Evolutionary conservation across 139 green algal species (phyloP), one percentile per base, ranked within the genome.

Genomic region (Raphidocelis subcapitata): DNA sequence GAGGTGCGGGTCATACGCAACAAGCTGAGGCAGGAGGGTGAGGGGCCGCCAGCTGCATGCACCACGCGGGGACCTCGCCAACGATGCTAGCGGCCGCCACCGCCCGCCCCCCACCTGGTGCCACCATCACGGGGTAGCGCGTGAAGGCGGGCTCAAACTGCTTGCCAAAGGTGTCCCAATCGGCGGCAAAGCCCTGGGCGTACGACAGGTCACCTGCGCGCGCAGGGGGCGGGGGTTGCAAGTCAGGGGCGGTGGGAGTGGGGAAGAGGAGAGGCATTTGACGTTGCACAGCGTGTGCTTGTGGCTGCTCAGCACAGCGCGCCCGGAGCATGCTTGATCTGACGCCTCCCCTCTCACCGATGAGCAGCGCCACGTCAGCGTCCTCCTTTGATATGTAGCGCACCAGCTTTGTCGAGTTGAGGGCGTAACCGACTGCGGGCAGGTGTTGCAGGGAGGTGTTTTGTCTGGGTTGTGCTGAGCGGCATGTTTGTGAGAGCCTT

Each of bases 131-230:
- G 1, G 74, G 74, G 56, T 56, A 80, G 5, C 62, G 65, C 26
- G 74, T 80, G 74, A 80, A 80, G 0, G 64, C 65, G n/a, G 10
- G 21, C 46, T 75, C 56, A 64, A 74, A 80, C 74, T 75, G 65
- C 29, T 69, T 8, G 8, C 74, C 74, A 59, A 80, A 80, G 24
- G 65, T 31, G 60, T 80, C 74, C 74, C 74, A 80, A 44, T 80
- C 74, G 1, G 74, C 74, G 23, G 37, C 74, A 46, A 66, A 80
- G 2, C 74, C 74, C 31, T 41, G 29, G 28, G 59, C 28, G 29
- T n/a, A 31, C 5, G 4, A 44, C 4, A 65, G 26, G 59, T 41
- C n/a, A 61, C 47, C 47, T 55, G n/a, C n/a, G n/a, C n/a, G n/a
- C 47, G 15, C 47, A 24, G 47, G 47, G 18, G 47, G 47, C 47